phyloP scores from a whole-genome alignment of 345 rosid genomes.

The Eucalyptus cloeziana region DNA sequence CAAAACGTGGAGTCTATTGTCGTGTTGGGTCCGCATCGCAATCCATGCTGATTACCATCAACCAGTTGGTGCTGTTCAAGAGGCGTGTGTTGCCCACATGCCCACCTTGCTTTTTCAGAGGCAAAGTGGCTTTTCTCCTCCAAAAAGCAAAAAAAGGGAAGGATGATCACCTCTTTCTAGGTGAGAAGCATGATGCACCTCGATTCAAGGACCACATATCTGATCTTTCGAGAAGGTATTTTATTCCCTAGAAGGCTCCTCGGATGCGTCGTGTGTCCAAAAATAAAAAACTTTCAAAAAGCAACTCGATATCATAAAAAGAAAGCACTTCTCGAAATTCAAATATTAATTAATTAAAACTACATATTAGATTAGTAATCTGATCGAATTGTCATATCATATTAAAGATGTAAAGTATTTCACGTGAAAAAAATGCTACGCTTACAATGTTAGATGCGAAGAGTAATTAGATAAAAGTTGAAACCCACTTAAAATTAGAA shows the following conservation, averaged over 20 bases:
- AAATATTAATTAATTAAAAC: neutral
- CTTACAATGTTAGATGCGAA: neutral
- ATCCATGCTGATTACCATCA: neutral
- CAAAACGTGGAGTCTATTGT: neutral
- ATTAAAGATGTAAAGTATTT: neutral
- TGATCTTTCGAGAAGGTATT: neutral
- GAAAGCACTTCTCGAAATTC: neutral
- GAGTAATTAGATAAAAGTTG: neutral
- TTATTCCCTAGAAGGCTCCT: neutral
- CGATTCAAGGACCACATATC: neutral
- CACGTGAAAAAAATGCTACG: fast-evolving
- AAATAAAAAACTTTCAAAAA: neutral
- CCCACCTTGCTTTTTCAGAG: neutral
- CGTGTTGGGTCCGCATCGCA: neutral
- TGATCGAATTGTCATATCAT: neutral
- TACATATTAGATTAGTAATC: neutral
- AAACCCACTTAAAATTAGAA: neutral
- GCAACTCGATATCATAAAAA: neutral
- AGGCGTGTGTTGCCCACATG: neutral
- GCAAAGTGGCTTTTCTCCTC: neutral
- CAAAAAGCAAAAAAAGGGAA: neutral
- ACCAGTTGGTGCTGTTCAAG: neutral
- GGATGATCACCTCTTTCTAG: neutral
- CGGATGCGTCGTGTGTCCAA: neutral
- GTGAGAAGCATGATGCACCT: neutral